Evolutionary conservation across 108 stramenopile genomes (phyloP).

Genomic region (Discostella stelligeroides): DNA sequence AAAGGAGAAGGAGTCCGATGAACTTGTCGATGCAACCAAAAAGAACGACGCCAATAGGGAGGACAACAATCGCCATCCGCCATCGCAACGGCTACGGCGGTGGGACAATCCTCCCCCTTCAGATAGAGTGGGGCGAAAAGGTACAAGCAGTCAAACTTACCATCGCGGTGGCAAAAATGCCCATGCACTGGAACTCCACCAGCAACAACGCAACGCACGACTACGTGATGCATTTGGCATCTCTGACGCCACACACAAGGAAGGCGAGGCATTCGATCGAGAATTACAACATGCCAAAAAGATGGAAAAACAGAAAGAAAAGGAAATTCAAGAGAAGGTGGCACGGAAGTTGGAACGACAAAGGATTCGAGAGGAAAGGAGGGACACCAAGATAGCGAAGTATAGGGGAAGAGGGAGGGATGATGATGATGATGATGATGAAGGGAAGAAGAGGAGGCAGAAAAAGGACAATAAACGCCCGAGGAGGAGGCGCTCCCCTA

Average conservation of each 20-base stretch:
- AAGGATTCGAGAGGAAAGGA: conserved; percentile 49
- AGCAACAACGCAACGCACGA: conserved; percentile 59
- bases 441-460: conserved; percentile 11
- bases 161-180: conserved; percentile 41
- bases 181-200: conserved; percentile 29
- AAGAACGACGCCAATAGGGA: not conserved
- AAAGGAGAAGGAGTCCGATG: conserved; percentile 12
- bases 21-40: too few species aligned
- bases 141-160: not conserved
- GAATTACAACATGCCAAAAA: conserved; percentile 72
- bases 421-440: conserved; percentile 21
- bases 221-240: conserved; percentile 74
- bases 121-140: not conserved
- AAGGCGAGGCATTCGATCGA: conserved; percentile 83
- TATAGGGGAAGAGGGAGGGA: conserved; percentile 20
- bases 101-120: conserved; percentile 10
- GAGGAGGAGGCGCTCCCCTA: conserved; percentile 33
- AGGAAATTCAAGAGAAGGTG: conserved; percentile 51
- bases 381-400: conserved; percentile 24
- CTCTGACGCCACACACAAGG: conserved; percentile 56
- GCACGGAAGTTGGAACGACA: conserved; percentile 51
- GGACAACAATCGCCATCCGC: conserved; percentile 6
- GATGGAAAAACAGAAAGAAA: conserved; percentile 49
- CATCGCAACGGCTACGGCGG: conserved; percentile 10
- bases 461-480: conserved; percentile 1